A percentile compares a stretch with the other conserved stretches of the same genome.
phyloP scores from a whole-genome alignment of 768 basidiomycete genomes.

The Termitomyces sp. region DNA sequence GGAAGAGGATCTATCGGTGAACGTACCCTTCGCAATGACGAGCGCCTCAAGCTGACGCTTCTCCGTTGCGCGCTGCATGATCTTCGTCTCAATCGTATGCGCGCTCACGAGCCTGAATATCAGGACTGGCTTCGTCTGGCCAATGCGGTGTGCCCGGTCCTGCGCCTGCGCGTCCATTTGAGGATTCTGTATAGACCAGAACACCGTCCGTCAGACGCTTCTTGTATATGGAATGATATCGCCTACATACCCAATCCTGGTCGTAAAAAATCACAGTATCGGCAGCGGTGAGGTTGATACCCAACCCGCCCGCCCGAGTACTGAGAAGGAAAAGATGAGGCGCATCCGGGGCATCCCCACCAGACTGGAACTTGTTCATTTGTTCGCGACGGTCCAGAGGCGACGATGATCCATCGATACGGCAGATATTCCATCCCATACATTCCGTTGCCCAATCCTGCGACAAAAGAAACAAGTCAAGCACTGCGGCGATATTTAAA shows the following conservation, averaged over 20 bases:
- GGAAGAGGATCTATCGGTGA: background rate
- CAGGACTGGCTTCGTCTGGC: conserved; percentile 87
- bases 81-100: conserved; percentile 89
- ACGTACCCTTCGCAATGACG: conserved; percentile 86
- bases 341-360: conserved; percentile 57
- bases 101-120: conserved; percentile 85
- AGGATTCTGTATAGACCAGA: conserved; percentile 60
- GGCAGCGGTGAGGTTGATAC: conserved; percentile 78
- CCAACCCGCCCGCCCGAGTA: conserved; percentile 77
- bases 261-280: conserved; percentile 96
- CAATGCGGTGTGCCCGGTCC: conserved; percentile 94
- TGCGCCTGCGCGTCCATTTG: conserved; percentile 98
- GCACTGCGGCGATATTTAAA: conserved; percentile 1
- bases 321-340: conserved; percentile 79
- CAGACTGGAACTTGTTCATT: conserved; percentile 82
- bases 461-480: background rate
- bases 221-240: background rate
- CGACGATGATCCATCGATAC: conserved; percentile 87
- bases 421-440: conserved; percentile 82
- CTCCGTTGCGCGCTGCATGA: conserved; percentile 84
- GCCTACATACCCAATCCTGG: conserved; percentile 73
- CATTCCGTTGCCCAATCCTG: conserved; percentile 86
- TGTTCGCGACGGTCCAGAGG: conserved; percentile 81
- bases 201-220: conserved; percentile 3
- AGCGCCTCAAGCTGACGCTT: conserved; percentile 91